These are phyloP conservation scores for Hippophae rhamnoides DNA, from an alignment of 306 rosid species.

Conservation along the genomic window DNA sequence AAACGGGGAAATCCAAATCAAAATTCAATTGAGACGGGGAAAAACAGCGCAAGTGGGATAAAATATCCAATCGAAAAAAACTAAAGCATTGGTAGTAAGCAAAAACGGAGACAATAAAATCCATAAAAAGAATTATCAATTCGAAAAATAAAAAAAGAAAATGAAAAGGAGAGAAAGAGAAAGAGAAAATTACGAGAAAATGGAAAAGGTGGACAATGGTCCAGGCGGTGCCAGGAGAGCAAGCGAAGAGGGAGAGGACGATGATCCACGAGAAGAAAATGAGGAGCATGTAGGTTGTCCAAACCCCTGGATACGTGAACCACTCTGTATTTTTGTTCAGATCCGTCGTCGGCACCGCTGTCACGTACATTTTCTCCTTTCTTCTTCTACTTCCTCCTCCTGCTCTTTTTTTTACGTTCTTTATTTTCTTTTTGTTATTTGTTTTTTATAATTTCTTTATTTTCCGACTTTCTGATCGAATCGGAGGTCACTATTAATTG, in stretches of 20 bases:
- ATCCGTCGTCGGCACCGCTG: conserved; percentile 34
- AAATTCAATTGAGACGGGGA: too few relatives aligned
- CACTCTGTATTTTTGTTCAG: conserved; percentile 43
- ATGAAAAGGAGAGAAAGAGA: neutral
- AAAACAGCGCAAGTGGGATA: too few relatives aligned
- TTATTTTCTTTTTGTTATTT: neutral
- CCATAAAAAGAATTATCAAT: too few relatives aligned
- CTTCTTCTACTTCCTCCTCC: neutral
- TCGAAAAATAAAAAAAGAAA: too few relatives aligned
- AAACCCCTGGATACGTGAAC: conserved; percentile 41
- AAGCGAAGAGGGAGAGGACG: conserved; percentile 26
- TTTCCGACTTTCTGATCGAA: too few relatives aligned
- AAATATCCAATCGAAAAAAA: too few relatives aligned
- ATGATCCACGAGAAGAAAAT: conserved; percentile 37
- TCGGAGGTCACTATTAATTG: too few relatives aligned
- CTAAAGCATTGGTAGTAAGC: too few relatives aligned
- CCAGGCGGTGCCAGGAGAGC: conserved; percentile 42
- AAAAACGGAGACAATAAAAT: too few relatives aligned
- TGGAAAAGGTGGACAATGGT: conserved; percentile 37
- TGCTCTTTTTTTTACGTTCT: neutral
- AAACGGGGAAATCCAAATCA: too few relatives aligned
- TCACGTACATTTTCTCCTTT: conserved; percentile 24
- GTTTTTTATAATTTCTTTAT: too few relatives aligned
- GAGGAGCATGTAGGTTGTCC: conserved; percentile 34
- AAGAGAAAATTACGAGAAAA: conserved; percentile 16